phyloP scores from a whole-genome alignment of 129 eudicot genomes.

The Centella asiatica region DNA sequence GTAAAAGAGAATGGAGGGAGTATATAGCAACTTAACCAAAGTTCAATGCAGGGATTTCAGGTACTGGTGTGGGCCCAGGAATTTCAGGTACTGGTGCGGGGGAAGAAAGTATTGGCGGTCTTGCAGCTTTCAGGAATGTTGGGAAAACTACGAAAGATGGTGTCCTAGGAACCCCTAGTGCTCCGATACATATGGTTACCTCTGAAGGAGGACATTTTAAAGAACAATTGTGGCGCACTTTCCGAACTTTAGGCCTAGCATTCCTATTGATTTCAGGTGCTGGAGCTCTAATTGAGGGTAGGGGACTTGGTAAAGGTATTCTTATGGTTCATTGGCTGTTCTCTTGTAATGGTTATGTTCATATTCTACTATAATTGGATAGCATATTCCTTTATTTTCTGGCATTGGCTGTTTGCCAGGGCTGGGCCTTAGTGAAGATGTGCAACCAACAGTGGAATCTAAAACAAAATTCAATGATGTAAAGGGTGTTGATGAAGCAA shows the following conservation, averaged over 20 bases:
- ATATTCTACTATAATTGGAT: conserved; percentile 1
- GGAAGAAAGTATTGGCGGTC: conserved; percentile 60
- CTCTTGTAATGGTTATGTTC: background rate
- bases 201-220: conserved; percentile 80
- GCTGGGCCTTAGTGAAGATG: conserved; percentile 80
- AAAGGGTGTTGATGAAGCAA: conserved; percentile 98
- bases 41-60: conserved; percentile 40
- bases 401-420: conserved; percentile 29
- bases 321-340: background rate
- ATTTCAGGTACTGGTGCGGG: conserved; percentile 28
- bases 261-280: conserved; percentile 79
- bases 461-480: conserved; percentile 86
- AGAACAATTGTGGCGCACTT: conserved; percentile 93
- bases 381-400: background rate
- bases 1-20: no score
- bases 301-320: conserved; percentile 92
- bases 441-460: conserved; percentile 86
- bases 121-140: conserved; percentile 66
- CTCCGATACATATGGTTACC: conserved; percentile 94
- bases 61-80: conserved; percentile 15
- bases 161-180: conserved; percentile 75
- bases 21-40: background rate
- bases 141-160: conserved; percentile 77
- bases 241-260: conserved; percentile 69
- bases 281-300: conserved; percentile 88